These are phyloP conservation scores for Spirogloea muscicola DNA, from an alignment of 139 green algal genomes.

Conservation along the genomic window DNA sequence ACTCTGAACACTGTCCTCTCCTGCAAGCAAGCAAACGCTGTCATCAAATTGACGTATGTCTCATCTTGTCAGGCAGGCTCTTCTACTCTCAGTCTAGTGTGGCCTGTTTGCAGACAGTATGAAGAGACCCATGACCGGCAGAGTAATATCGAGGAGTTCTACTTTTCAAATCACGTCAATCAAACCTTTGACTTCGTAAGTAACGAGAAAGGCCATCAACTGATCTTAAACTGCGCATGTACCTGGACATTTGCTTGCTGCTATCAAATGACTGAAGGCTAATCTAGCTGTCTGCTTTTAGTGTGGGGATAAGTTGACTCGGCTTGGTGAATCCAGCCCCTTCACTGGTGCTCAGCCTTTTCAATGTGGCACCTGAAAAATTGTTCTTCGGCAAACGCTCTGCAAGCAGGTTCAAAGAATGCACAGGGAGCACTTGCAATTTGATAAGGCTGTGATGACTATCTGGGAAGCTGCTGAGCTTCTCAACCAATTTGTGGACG, in stretches of 20 bases:
- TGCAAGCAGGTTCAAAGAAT: conserved; percentile 42
- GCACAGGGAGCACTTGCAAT: conserved; percentile 26
- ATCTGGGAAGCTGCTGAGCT: conserved; percentile 71
- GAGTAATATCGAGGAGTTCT: conserved; percentile 24
- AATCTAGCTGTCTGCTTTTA: too few relatives aligned
- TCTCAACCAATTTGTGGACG: conserved; percentile 71
- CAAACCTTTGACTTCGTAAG: conserved; percentile 82
- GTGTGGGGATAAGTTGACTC: too few relatives aligned
- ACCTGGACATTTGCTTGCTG: too few relatives aligned
- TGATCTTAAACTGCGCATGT: background rate
- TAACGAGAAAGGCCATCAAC: conserved; percentile 53
- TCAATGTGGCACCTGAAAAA: too few relatives aligned
- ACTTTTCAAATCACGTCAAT: conserved; percentile 72
- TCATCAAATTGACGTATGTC: too few relatives aligned
- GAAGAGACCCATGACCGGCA: conserved; percentile 14
- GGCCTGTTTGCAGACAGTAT: conserved; percentile 22
- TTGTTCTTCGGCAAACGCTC: too few relatives aligned
- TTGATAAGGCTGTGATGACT: conserved; percentile 60
- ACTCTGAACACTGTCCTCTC: too few relatives aligned
- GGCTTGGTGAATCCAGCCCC: too few relatives aligned
- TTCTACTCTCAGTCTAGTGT: background rate
- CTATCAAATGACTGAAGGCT: too few relatives aligned
- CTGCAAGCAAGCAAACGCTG: too few relatives aligned
- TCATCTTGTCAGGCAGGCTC: background rate
- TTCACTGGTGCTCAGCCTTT: too few relatives aligned